phyloP scores from a whole-genome alignment of 441 rosid species.

The Populus hybrid region DNA sequence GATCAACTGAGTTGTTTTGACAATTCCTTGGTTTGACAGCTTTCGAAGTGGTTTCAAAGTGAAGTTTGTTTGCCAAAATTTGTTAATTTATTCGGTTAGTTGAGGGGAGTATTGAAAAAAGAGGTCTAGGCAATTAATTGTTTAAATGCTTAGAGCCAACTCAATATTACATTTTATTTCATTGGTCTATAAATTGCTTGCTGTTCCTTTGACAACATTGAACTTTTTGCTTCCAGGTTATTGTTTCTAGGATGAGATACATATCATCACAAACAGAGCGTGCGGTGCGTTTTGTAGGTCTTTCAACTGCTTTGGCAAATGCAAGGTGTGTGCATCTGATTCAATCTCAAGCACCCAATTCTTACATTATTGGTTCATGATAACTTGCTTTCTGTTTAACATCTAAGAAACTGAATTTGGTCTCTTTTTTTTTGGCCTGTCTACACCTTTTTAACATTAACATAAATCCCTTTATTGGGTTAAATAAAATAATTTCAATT shows the following conservation, averaged over 20 bases:
- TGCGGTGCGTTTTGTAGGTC: slow-evolving; percentile 88
- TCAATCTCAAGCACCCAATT: background rate
- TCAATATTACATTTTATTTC: background rate
- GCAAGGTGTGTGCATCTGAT: slow-evolving; percentile 61
- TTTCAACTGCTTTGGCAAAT: slow-evolving; percentile 99
- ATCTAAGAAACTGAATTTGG: too few species aligned
- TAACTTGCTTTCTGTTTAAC: too few species aligned
- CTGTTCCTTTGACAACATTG: slow-evolving; percentile 13
- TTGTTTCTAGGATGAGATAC: slow-evolving; percentile 99
- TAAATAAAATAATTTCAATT: too few species aligned
- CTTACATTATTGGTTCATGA: too few species aligned
- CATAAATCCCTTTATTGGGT: too few species aligned
- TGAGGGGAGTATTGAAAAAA: background rate
- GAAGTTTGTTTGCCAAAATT: background rate
- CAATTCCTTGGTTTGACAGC: background rate
- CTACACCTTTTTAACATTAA: too few species aligned
- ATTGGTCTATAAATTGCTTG: slow-evolving; percentile 2
- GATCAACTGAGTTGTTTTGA: background rate
- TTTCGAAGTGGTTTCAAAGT: background rate
- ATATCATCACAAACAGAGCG: slow-evolving; percentile 99
- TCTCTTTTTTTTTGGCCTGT: too few species aligned
- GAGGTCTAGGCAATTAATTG: background rate
- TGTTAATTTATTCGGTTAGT: background rate
- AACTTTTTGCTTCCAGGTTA: slow-evolving; percentile 57
- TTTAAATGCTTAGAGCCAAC: background rate